Conservation (phyloP, 2,329 filamentous ascomycete species). For the Fusarium sp. region DNA sequence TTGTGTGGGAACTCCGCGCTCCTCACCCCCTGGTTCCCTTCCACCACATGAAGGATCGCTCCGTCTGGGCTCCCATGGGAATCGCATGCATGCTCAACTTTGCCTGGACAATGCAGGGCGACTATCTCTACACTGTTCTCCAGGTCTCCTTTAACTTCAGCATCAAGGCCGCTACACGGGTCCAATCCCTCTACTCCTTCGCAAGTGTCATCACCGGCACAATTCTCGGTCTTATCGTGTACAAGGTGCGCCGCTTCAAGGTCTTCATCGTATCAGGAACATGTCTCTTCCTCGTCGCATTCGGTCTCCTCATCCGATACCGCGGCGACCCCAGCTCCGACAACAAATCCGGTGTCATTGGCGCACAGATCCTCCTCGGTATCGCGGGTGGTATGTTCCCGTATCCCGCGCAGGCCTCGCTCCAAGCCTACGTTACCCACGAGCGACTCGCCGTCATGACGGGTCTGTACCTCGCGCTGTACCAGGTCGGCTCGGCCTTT, state of each 20-base stretch:
- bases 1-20: conserved; percentile 59
- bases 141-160: conserved; percentile 70
- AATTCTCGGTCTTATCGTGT: conserved; percentile 66
- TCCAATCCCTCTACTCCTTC: conserved; percentile 68
- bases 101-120: conserved; percentile 70
- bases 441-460: conserved; percentile 72
- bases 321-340: conserved; percentile 60
- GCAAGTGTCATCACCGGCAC: conserved; percentile 67
- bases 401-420: conserved; percentile 58
- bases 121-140: conserved; percentile 72
- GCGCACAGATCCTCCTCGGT: conserved; percentile 70
- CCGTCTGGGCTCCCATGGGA: conserved; percentile 71
- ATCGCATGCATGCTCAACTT: conserved; percentile 68
- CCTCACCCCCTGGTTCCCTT: conserved; percentile 69
- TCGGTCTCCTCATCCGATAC: conserved; percentile 71
- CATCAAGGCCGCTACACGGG: conserved; percentile 65
- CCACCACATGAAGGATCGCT: conserved; percentile 68
- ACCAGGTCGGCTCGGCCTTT: conserved; percentile 70
- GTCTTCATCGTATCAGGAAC: conserved; percentile 71
- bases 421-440: conserved; percentile 56
- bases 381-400: conserved; percentile 72
- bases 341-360: conserved; percentile 67
- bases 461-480: conserved; percentile 69
- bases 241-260: conserved; percentile 68
- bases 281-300: conserved; percentile 70